Evolutionary conservation across 1,284 basidiomycete species (phyloP).

Genomic region (Hortiboletus rubellus): DNA sequence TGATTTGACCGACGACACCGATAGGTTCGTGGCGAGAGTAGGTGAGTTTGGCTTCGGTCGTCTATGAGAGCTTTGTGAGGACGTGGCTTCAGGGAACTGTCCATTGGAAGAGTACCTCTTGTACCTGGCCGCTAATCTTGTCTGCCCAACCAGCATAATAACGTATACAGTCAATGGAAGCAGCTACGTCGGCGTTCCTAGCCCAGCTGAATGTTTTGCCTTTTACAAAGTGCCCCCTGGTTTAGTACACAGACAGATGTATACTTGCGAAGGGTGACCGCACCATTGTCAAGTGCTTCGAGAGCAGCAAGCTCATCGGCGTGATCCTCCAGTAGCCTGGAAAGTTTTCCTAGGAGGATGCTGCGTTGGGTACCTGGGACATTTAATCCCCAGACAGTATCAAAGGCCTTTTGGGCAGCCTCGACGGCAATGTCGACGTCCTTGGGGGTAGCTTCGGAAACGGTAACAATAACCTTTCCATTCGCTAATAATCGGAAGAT

Average conservation of each 20-base stretch:
- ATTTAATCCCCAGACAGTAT: conserved; percentile 58
- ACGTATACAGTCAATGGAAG: conserved; percentile 69
- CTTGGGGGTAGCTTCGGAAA: conserved; percentile 65
- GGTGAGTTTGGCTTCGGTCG: conserved; percentile 65
- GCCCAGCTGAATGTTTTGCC: conserved; percentile 81
- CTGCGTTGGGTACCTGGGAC: conserved; percentile 53
- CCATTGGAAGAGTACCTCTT: conserved; percentile 51
- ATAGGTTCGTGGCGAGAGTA: conserved; percentile 93
- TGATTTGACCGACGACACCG: conserved; percentile 88
- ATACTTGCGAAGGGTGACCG: background rate
- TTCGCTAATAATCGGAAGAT: conserved; percentile 43
- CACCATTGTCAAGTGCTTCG: conserved; percentile 56
- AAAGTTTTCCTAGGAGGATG: conserved; percentile 53
- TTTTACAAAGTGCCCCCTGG: conserved; percentile 14
- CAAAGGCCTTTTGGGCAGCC: conserved; percentile 74
- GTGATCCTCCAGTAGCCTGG: conserved; percentile 59
- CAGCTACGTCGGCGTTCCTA: conserved; percentile 65
- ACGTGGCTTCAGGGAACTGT: background rate
- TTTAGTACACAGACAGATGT: background rate
- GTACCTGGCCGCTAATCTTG: conserved; percentile 82
- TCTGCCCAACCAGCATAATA: conserved; percentile 84
- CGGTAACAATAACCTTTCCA: conserved; percentile 66
- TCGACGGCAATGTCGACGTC: conserved; percentile 80
- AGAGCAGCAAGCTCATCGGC: conserved; percentile 61
- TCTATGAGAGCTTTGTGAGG: conserved; percentile 38